Evolutionary conservation across 2,329 filamentous ascomycete species (phyloP), one percentile per base, ranked within the genome.

Genomic region (Trichoderma aggressivum): DNA sequence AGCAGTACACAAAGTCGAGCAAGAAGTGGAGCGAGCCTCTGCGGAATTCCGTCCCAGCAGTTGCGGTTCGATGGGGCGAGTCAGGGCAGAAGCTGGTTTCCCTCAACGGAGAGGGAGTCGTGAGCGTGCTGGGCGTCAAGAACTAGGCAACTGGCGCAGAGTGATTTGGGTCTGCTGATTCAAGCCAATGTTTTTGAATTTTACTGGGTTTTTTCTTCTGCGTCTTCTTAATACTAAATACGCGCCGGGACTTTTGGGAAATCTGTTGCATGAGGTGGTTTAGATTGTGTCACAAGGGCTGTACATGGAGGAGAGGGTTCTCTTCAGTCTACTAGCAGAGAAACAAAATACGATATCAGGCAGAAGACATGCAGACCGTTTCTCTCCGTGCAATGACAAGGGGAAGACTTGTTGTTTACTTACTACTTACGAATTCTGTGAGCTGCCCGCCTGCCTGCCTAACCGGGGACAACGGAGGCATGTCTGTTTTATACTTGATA

Each of bases 1-100:
- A 96, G 80, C 92, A 97, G 77, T 99, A 97, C 82, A 87, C 88
- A 74, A 99, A 98, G 86, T 85, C 90, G 66, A 87, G 89, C 73
- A 99, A 97, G 87, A 86, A 88, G 71, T 99, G 96, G 96, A 92
- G 90, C 58, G 94, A 98, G 84, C 91, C 92, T 11, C 85, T 98
- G 75, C 88, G 91, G 76, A 93, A 89, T 79, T 92, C 91, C 3
- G 87, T 94, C 28, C 87, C 92, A 18, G 91, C 92, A 0, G 88
- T 91, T 34, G 89, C 91, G 24, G 86, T 97, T 61, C 86, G 87
- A 72, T 99, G 95, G 95, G 94, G 93, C 8, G 83, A 87, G 28
- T 86, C 88, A 63, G 95, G 92, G 12, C 90, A 90, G 80, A 91
- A 89, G 76, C 84, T 98, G 76, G 84, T 97, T 65, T 87, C 91